Evolutionary conservation across 805 yeast species (phyloP).

Genomic region (Schwanniomyces polymorphus): DNA sequence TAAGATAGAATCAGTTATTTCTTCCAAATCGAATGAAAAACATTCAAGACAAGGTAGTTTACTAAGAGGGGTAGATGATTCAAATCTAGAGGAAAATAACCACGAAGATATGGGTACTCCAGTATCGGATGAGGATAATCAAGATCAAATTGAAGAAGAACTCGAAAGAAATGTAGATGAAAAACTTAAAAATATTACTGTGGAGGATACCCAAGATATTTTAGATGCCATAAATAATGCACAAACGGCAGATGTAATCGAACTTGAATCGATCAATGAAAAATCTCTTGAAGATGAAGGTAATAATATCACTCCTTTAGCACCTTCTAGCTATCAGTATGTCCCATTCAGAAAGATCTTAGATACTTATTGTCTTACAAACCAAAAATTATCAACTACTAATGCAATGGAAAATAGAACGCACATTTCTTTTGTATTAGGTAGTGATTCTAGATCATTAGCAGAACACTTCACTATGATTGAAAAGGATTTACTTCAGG

Average conservation of each 20-base stretch:
- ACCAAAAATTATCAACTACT: slow-evolving; percentile 34
- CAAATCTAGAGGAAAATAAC: too few species aligned
- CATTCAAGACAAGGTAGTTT: neutral
- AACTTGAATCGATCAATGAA: neutral
- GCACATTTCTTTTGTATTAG: slow-evolving; percentile 82
- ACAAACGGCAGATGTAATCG: slow-evolving; percentile 33
- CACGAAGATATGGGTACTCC: neutral
- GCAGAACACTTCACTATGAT: slow-evolving; percentile 85
- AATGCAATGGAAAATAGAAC: slow-evolving; percentile 44
- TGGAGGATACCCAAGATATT: slow-evolving; percentile 33
- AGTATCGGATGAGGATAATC: neutral
- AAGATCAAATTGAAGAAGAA: neutral
- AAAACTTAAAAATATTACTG: neutral
- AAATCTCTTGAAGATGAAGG: neutral
- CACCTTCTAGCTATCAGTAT: neutral
- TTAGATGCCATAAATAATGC: slow-evolving; percentile 41
- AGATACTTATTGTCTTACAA: slow-evolving; percentile 32
- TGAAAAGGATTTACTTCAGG: slow-evolving; percentile 79
- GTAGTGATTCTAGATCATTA: slow-evolving; percentile 62
- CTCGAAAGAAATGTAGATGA: neutral
- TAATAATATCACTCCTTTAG: neutral
- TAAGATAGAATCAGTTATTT: neutral
- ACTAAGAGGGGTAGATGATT: neutral
- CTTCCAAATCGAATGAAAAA: neutral
- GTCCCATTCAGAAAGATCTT: slow-evolving; percentile 10